Evolutionary conservation across 1,284 basidiomycete genomes (phyloP).

Genomic region (Ustilago nuda): DNA sequence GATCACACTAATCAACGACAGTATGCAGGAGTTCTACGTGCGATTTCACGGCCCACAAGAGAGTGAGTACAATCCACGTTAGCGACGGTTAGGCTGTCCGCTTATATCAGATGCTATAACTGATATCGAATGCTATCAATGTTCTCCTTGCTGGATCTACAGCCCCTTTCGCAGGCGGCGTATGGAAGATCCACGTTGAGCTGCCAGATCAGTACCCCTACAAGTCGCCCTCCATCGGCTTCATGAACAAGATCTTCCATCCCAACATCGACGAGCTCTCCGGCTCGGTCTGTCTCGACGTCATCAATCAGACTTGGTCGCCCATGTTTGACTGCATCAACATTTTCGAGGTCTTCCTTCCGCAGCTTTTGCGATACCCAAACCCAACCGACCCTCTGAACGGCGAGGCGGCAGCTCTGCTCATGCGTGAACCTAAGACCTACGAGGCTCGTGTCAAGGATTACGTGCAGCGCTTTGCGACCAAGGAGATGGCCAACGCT

Average conservation of each 20-base stretch:
- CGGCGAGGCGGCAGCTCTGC: constrained; percentile 93
- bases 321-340: constrained; percentile 87
- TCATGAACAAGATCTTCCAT: constrained; percentile 99
- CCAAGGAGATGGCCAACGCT: constrained; percentile 44
- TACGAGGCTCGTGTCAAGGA: constrained; percentile 64
- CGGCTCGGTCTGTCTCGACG: constrained; percentile 63
- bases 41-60: constrained; percentile 92
- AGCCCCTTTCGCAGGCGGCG: constrained; percentile 95
- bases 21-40: constrained; percentile 98
- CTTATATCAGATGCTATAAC: no score
- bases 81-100: not conserved
- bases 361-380: constrained; percentile 94
- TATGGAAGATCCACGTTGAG: constrained; percentile 99
- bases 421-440: constrained; percentile 94
- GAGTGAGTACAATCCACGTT: constrained; percentile 75
- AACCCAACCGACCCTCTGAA: constrained; percentile 98
- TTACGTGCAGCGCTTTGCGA: constrained; percentile 61
- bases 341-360: constrained; percentile 97
- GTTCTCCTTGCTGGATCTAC: not conserved
- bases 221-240: constrained; percentile 98
- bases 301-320: constrained; percentile 65
- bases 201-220: constrained; percentile 99
- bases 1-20: constrained; percentile 96
- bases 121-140: no score
- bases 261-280: constrained; percentile 95